Conservation (phyloP, 2,329 filamentous ascomycete genomes). For the Zopfia rhizophila region DNA sequence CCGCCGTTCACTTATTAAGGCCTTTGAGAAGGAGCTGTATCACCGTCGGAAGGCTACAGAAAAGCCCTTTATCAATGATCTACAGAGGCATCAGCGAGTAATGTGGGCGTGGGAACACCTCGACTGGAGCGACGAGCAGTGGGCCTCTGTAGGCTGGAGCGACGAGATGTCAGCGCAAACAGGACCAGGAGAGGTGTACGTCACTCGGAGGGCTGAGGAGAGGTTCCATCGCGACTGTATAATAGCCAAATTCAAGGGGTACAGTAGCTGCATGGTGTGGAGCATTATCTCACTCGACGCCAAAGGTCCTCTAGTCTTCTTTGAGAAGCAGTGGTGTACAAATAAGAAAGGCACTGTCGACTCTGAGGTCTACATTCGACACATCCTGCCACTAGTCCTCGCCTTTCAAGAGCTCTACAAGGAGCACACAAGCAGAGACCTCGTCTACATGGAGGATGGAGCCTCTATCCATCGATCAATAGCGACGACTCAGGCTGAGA, state of each 20-base stretch:
- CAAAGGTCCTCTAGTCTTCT: constrained; percentile 15
- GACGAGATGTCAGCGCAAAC: constrained; percentile 8
- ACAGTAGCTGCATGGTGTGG: constrained; percentile 10
- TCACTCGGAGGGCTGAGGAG: constrained; percentile 12
- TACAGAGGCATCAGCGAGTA: neutral
- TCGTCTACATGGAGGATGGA: constrained; percentile 11
- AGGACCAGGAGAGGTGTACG: constrained; percentile 8
- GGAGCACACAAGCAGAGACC: neutral
- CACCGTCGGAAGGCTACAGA: too few species aligned
- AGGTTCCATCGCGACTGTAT: constrained; percentile 4
- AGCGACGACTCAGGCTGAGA: constrained; percentile 3
- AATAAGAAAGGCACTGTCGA: constrained; percentile 5
- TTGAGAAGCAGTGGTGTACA: constrained; percentile 13
- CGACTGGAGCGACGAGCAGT: constrained; percentile 1
- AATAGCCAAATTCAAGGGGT: constrained; percentile 4
- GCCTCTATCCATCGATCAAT: constrained; percentile 5
- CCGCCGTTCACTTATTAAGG: constrained; percentile 5
- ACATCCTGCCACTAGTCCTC: constrained; percentile 5
- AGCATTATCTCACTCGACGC: constrained; percentile 6
- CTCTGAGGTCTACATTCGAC: constrained; percentile 1
- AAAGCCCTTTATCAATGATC: too few species aligned
- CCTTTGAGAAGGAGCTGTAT: too few species aligned
- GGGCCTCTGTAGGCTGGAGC: constrained; percentile 5
- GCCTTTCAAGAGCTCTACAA: constrained; percentile 1
- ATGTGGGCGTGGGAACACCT: constrained; percentile 10